A percentile compares a stretch with the other conserved stretches of the same genome.
Conservation (phyloP, 2,329 filamentous ascomycete genomes). For the Colletotrichum simmondsii region DNA sequence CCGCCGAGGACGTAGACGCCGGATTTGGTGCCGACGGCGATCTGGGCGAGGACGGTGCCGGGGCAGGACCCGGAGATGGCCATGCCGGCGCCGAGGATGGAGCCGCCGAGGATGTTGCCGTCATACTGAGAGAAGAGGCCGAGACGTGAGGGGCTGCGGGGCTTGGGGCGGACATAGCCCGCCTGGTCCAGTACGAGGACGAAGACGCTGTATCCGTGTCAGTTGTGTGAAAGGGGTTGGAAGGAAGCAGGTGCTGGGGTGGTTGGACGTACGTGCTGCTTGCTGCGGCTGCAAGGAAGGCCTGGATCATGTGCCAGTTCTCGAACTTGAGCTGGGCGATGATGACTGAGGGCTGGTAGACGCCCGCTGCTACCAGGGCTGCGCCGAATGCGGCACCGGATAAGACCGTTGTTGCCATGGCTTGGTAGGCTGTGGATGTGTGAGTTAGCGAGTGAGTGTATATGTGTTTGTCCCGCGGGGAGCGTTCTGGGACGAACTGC, state of each 20-base stretch:
- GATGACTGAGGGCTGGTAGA: constrained; percentile 70
- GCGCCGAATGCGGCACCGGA: constrained; percentile 71
- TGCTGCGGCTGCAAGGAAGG: constrained; percentile 71
- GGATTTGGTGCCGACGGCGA: constrained; percentile 62
- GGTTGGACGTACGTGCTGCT: constrained; percentile 65
- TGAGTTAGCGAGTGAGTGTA: too few relatives aligned
- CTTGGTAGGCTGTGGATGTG: neutral
- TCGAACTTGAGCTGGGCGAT: constrained; percentile 68
- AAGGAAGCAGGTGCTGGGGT: too few relatives aligned
- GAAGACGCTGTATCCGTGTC: constrained; percentile 47
- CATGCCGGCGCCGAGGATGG: constrained; percentile 74
- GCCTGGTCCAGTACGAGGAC: constrained; percentile 57
- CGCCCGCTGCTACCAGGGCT: constrained; percentile 68
- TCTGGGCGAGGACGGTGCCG: constrained; percentile 71
- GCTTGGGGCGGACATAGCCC: constrained; percentile 54
- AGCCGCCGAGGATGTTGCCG: constrained; percentile 73
- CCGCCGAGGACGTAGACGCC: constrained; percentile 66
- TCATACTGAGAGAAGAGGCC: constrained; percentile 67
- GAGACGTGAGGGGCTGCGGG: constrained; percentile 62
- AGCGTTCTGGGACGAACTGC: neutral
- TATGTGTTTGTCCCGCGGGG: neutral
- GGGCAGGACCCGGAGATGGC: constrained; percentile 73
- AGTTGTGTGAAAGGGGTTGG: constrained; percentile 3
- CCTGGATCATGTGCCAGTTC: constrained; percentile 74
- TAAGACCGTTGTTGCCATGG: constrained; percentile 47